A percentile compares a stretch with the other conserved stretches of the same genome.
Evolutionary conservation across 73 alveolate genomes (phyloP).

Genomic region (Effrenium voratum): DNA sequence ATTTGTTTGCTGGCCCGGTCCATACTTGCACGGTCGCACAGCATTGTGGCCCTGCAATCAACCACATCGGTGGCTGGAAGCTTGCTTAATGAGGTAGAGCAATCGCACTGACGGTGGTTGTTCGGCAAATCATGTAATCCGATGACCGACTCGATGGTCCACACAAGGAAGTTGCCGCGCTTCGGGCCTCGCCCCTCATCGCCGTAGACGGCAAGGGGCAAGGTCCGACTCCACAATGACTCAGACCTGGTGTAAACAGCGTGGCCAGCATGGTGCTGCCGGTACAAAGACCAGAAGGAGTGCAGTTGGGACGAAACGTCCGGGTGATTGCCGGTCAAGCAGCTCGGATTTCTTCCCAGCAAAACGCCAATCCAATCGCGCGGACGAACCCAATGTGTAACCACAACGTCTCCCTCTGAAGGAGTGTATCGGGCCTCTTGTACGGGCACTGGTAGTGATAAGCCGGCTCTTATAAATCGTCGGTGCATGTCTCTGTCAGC

Average conservation of each 20-base stretch:
- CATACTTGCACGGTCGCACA: too few relatives aligned
- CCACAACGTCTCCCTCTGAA: background rate
- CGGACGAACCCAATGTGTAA: background rate
- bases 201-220: background rate
- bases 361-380: background rate
- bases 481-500: conserved; percentile 26
- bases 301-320: background rate
- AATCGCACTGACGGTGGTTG: background rate
- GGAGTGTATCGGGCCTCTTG: too few relatives aligned
- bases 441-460: background rate
- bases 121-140: background rate
- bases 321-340: background rate
- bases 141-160: background rate
- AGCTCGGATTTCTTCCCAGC: background rate
- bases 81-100: background rate
- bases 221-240: background rate
- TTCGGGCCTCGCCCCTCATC: conserved; percentile 54
- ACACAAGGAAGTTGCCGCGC: background rate
- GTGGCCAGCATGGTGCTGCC: background rate
- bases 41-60: too few relatives aligned
- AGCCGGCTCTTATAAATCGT: background rate
- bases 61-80: background rate
- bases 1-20: background rate
- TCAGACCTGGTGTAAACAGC: background rate
- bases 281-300: conserved; percentile 1